A percentile compares a stretch with the other conserved stretches of the same genome.
Evolutionary conservation across 2,329 filamentous ascomycete genomes (phyloP).

Genomic region (Cryphonectria carpinicola): DNA sequence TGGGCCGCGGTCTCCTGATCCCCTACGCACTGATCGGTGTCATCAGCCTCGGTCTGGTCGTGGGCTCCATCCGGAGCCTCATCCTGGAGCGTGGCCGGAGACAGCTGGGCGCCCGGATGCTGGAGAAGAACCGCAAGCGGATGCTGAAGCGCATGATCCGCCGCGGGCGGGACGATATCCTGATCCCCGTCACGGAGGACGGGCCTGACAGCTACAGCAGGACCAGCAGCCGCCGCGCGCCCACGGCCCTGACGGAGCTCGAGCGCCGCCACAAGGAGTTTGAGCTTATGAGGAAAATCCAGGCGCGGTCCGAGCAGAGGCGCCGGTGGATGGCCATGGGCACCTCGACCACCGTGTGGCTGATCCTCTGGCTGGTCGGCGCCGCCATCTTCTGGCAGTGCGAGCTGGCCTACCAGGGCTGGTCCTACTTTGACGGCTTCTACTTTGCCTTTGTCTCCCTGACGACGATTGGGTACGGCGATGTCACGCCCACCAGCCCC

Average conservation of each 20-base stretch:
- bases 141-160: constrained; percentile 50
- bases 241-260: constrained; percentile 47
- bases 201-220: constrained; percentile 29
- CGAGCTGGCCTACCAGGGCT: constrained; percentile 58
- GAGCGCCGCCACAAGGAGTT: constrained; percentile 73
- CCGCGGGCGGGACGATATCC: constrained; percentile 50
- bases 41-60: constrained; percentile 81
- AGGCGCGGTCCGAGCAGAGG: constrained; percentile 64
- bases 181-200: constrained; percentile 51
- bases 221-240: constrained; percentile 24
- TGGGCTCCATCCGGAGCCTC: constrained; percentile 75
- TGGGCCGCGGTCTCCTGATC: constrained; percentile 74
- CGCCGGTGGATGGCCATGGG: constrained; percentile 76
- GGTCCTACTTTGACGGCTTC: constrained; percentile 79
- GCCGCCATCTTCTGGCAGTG: constrained; percentile 70
- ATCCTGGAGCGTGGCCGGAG: constrained; percentile 61
- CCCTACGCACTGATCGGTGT: constrained; percentile 84
- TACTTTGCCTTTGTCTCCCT: constrained; percentile 88
- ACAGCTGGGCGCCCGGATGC: constrained; percentile 59
- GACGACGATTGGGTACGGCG: constrained; percentile 86
- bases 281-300: constrained; percentile 79
- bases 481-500: constrained; percentile 76
- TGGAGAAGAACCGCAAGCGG: constrained; percentile 60
- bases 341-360: constrained; percentile 69
- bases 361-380: constrained; percentile 78